phyloP scores from a whole-genome alignment of 805 yeast genomes.

The Kuraishia capsulata region DNA sequence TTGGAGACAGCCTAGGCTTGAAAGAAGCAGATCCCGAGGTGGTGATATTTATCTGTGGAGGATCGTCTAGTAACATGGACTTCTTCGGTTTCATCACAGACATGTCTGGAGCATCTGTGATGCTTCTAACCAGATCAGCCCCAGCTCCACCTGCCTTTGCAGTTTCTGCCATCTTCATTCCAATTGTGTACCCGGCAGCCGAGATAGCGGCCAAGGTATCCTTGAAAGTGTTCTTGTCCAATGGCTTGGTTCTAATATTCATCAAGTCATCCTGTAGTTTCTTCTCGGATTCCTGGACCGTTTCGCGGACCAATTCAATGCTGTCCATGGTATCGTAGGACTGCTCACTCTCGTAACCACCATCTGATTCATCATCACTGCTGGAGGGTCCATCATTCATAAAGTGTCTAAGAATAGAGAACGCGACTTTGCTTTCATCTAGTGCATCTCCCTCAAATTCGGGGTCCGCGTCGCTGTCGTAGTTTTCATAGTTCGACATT shows the following conservation, averaged over 20 bases:
- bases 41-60: neutral
- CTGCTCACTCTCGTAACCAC: conserved; percentile 11
- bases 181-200: conserved; percentile 22
- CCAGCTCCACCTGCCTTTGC: conserved; percentile 26
- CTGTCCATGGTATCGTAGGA: conserved; percentile 5
- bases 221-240: conserved; percentile 18
- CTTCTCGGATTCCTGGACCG: conserved; percentile 15
- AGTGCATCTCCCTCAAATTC: conserved; percentile 1
- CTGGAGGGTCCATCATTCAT: neutral
- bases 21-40: neutral
- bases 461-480: neutral
- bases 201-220: conserved; percentile 19
- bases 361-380: neutral
- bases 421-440: neutral
- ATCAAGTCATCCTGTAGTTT: conserved; percentile 15
- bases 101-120: conserved; percentile 30
- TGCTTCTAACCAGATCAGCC: conserved; percentile 28
- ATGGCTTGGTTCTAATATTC: conserved; percentile 11
- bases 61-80: conserved; percentile 20
- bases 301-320: conserved; percentile 11
- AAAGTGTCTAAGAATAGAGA: neutral
- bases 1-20: neutral
- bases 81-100: conserved; percentile 11
- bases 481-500: conserved; percentile 6
- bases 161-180: conserved; percentile 25